Conservation (phyloP, 176 grass and related monocot species). For the Triticum timopheevii region DNA sequence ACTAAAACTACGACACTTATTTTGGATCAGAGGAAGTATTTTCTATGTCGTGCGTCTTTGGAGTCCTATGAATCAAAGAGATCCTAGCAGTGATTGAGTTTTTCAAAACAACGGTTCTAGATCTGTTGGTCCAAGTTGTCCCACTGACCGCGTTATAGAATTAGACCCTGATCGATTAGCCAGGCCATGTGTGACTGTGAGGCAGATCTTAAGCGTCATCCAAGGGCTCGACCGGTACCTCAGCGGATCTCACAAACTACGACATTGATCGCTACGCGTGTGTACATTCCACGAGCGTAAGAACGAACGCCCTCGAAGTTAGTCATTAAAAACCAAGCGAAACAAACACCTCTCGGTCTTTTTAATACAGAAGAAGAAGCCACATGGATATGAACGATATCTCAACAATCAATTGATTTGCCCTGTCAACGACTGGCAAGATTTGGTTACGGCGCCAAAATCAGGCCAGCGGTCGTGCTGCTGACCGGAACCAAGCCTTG, state of each 20-base stretch:
- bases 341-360: not conserved
- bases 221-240: not conserved
- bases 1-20: no score
- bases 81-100: no score
- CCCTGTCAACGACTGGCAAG: not conserved
- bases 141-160: no score
- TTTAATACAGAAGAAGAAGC: slow-evolving; percentile 5
- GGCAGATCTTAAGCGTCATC: slow-evolving; percentile 6
- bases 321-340: not conserved
- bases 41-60: no score
- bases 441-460: not conserved
- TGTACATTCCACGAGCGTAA: not conserved
- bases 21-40: no score
- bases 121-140: no score
- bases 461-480: not conserved
- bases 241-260: slow-evolving; percentile 33
- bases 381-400: not conserved
- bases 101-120: no score
- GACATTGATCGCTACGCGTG: not conserved
- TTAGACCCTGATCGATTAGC: no score
- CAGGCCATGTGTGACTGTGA: no score
- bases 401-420: not conserved
- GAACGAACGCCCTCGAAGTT: not conserved
- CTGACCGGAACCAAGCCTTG: not conserved
- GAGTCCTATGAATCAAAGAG: no score